phyloP scores from a whole-genome alignment of 805 yeast genomes.

The Cyberlindnera veronae region DNA sequence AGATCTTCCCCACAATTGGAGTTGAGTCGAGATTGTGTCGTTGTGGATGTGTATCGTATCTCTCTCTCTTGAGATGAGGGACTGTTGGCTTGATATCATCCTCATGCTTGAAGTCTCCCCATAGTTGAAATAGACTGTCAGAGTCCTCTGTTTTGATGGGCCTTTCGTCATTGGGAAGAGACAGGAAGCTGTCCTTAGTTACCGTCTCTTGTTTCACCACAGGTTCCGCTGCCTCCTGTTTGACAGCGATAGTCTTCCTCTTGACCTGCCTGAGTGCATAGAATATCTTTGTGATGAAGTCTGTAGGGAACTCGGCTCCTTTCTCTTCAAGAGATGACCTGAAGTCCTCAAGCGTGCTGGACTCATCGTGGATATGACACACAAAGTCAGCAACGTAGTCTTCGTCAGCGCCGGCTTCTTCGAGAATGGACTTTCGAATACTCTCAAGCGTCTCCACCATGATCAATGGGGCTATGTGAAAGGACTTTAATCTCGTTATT shows the following conservation, averaged over 20 bases:
- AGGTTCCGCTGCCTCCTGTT: slow-evolving; percentile 4
- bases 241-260: slow-evolving; percentile 12
- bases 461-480: slow-evolving; percentile 5
- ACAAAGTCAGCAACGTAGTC: slow-evolving; percentile 45
- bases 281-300: slow-evolving; percentile 20
- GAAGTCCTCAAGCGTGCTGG: slow-evolving; percentile 34
- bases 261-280: slow-evolving; percentile 4
- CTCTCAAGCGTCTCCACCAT: slow-evolving; percentile 9
- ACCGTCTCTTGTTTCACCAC: slow-evolving; percentile 18
- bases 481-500: slow-evolving; percentile 1
- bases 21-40: slow-evolving; percentile 20
- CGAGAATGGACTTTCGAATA: slow-evolving; percentile 18
- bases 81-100: slow-evolving; percentile 14
- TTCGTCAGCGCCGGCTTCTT: slow-evolving; percentile 37
- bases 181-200: slow-evolving; percentile 13
- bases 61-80: no score
- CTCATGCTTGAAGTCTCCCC: slow-evolving; percentile 25
- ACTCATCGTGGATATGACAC: slow-evolving; percentile 34
- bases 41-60: slow-evolving; percentile 18
- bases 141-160: slow-evolving; percentile 20
- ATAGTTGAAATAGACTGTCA: slow-evolving; percentile 1
- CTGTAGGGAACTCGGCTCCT: slow-evolving; percentile 40
- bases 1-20: slow-evolving; percentile 44
- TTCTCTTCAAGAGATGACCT: slow-evolving; percentile 34
- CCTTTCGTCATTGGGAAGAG: slow-evolving; percentile 20